These are phyloP conservation scores for Phytopythium cucurbitacearum DNA, from an alignment of 352 stramenopile species.

Conservation along the genomic window DNA sequence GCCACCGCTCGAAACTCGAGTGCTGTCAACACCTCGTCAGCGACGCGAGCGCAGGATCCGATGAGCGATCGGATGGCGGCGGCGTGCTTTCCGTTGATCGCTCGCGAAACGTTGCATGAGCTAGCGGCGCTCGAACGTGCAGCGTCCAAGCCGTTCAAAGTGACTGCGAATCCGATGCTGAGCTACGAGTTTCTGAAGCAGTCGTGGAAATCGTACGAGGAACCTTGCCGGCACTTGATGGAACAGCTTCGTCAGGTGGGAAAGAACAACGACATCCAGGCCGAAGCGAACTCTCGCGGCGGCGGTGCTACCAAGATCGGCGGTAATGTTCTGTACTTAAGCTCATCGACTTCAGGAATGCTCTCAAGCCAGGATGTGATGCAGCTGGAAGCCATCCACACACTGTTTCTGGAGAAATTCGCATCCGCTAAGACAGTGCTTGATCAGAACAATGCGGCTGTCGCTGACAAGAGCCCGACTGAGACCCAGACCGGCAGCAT, in stretches of 20 bases:
- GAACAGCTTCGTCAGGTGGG: conserved; percentile 50
- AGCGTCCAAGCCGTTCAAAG: conserved; percentile 28
- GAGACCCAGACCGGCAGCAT: background rate
- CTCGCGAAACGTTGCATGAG: conserved; percentile 37
- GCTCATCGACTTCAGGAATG: conserved; percentile 27
- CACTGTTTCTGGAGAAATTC: conserved; percentile 50
- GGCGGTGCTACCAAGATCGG: conserved; percentile 7
- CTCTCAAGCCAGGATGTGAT: conserved; percentile 69
- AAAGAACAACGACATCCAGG: conserved; percentile 63
- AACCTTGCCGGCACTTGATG: conserved; percentile 36
- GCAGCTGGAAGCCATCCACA: conserved; percentile 52
- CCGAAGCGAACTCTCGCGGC: conserved; percentile 30
- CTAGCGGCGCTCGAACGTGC: conserved; percentile 35
- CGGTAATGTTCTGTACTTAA: conserved; percentile 45
- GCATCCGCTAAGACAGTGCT: background rate
- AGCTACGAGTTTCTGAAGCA: conserved; percentile 54
- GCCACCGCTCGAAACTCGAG: too few relatives aligned
- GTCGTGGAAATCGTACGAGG: conserved; percentile 55
- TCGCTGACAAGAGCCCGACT: too few relatives aligned
- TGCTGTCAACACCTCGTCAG: background rate
- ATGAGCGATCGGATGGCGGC: conserved; percentile 63
- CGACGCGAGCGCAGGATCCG: conserved; percentile 14
- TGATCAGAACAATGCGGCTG: background rate
- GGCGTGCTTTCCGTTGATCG: conserved; percentile 52
- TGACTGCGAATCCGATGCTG: conserved; percentile 27